Base-by-base conservation (phyloP, 2,329 filamentous ascomycete species). In the Aquanectria penicillioides region DNA sequence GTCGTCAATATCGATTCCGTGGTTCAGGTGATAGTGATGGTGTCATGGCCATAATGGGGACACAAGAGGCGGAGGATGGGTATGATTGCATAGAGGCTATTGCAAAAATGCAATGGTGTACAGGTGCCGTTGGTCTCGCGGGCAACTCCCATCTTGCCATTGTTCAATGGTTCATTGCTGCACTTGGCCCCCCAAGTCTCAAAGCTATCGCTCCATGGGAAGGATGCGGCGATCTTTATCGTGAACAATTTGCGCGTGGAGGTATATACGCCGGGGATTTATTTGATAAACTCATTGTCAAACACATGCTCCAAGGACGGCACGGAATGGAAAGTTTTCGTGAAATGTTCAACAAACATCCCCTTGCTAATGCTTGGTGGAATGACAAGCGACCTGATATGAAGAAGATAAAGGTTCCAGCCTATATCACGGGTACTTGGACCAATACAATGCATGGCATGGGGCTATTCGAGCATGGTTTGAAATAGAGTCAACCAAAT, bases 401-500 rank as follows among this genome's bases (percentile, higher is more conserved):
- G 65, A 54, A 29, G 10, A 53, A 38, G 29, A 69, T 69, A 12
- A 59, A 67, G 5, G 47, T 69, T 10, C 68, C 69, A 8, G 62
- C 62, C 7, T 70, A 68, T 43, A 64, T 70, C 22, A 61, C 57
- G 3, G 69, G 31, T 6, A 64, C 65, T n/a, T 69, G 65, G 44
- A 64, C 66, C 5, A 70, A 63, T n/a, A 60, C 54, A 0, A 60
- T 71, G 17, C 67, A 71, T 46, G 62, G 61, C 0, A 64, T 66
- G 55, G 69, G 69, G 58, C 67, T n/a, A 65, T 71, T 25, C 54
- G 77, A 10, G 77, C 69, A 12, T 80, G 73, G 70, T 50, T 76
- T 20, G 70, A 79, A 56, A 68, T 80, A 9, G 61, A 70, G 12
- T 61, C 73, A 5, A 62, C 80, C 9, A 82, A 81, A 63, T 81